Evolutionary conservation across 331 rosid species (phyloP).

Genomic region (Phaseolus coccineus): DNA sequence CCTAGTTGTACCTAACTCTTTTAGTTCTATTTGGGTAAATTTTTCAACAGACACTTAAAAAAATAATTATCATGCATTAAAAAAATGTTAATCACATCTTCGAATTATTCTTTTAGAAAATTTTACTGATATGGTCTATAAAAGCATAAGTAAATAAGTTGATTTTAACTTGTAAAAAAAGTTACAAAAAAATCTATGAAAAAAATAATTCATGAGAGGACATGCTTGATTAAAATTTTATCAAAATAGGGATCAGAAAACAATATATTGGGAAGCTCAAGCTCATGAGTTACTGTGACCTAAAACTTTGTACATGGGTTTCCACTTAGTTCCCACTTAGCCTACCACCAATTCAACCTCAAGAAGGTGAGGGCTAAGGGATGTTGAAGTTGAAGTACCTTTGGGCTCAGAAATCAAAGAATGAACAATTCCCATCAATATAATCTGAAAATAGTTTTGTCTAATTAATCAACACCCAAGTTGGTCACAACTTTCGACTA

Average conservation of each 20-base stretch:
- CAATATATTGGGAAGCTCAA: conserved; percentile 42
- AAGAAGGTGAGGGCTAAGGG: conserved; percentile 43
- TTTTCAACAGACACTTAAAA: neutral
- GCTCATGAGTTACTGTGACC: conserved; percentile 47
- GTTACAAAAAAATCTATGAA: neutral
- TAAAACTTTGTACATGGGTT: conserved; percentile 61
- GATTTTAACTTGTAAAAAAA: neutral
- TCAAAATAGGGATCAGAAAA: conserved; percentile 40
- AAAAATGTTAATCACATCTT: neutral
- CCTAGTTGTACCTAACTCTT: too few species aligned
- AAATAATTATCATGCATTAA: neutral
- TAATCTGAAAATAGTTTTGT: conserved; percentile 50
- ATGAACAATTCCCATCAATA: conserved; percentile 58
- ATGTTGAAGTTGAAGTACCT: conserved; percentile 49
- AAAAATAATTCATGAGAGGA: neutral
- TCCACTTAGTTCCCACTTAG: conserved; percentile 36
- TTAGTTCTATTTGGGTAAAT: neutral
- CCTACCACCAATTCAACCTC: conserved; percentile 49
- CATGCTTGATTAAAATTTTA: neutral
- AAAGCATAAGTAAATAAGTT: neutral
- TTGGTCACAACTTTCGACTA: conserved; percentile 65
- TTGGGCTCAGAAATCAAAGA: conserved; percentile 76
- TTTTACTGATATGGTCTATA: neutral
- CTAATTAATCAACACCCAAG: conserved; percentile 41
- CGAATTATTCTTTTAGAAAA: neutral